Evolutionary conservation across 305 asterid species (phyloP), one percentile per base, ranked within the genome.

Genomic region (Vinca major): DNA sequence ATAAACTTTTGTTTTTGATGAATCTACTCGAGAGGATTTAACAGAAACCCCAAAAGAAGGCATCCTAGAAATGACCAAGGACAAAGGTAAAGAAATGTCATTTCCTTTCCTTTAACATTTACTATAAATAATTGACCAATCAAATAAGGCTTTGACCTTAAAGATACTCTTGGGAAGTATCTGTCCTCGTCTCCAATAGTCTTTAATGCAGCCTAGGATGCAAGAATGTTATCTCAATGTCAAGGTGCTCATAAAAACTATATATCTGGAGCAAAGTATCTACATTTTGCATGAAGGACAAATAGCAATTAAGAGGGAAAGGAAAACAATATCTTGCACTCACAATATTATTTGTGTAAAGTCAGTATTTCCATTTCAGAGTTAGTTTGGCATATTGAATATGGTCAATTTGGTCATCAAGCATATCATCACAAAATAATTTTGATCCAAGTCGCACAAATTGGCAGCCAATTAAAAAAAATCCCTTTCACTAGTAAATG

Each of bases 181-280:
- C 82, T 88, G 74, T 94, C 98, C 76, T 94, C 98, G 53, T 94
- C 98, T 17, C 93, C 96, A 65, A 94, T 89, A 50, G 98, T 94
- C 86, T 94, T 94, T 69, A 88, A 56, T 67, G 97, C 87, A 82
- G 98, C 99, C 99, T 94, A 86, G 78, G 73, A 44, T 49, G 62
- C 75, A 75, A 63, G 58, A 16, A 43, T 7, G 45, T 52, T 3
- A 4, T 51, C 49, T 36, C 20, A 33, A 61, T 43, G 48, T 53
- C 40, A 61, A 16, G 33, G 63, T 19, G 56, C 69, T 58, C 62
- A 67, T 7, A 54, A 40, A 51, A 41, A 26, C 8, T 52, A 10
- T 47, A 40, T 51, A 61, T 53, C 16, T 44, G 3, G 13, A 48
- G 52, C n/a, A 2, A 61, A 43, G 14, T 13, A 36, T 37, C 14